Conservation (phyloP, 495 filamentous ascomycete genomes). For the Neurospora sp. region DNA sequence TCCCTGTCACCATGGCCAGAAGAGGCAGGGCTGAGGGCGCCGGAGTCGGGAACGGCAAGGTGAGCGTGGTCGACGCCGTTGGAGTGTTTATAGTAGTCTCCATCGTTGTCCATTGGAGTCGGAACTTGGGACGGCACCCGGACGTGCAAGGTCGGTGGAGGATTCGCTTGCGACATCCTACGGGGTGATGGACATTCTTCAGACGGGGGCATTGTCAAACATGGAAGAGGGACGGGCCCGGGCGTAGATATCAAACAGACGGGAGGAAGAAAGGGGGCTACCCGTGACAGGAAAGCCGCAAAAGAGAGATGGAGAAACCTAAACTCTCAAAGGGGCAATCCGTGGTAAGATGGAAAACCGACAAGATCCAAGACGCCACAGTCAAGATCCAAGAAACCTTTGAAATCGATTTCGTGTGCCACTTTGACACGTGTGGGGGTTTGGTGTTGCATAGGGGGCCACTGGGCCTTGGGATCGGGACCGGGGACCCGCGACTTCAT, state of each 20-base stretch:
- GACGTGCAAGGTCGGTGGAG: constrained; percentile 12
- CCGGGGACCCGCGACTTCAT: not conserved
- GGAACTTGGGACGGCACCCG: constrained; percentile 17
- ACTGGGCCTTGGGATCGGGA: not conserved
- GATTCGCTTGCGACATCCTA: not conserved
- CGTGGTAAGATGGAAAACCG: not conserved
- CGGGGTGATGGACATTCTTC: not conserved
- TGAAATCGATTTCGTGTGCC: not conserved
- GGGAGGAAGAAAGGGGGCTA: not conserved
- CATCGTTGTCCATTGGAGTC: constrained; percentile 9
- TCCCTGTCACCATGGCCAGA: constrained; percentile 32
- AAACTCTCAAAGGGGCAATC: not conserved
- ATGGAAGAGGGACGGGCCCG: not conserved
- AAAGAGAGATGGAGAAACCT: not conserved
- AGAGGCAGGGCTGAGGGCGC: constrained; percentile 7
- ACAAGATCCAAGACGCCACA: not conserved
- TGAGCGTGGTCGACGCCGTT: constrained; percentile 12
- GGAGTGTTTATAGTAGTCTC: constrained; percentile 11
- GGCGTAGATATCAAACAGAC: not conserved
- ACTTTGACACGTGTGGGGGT: not conserved
- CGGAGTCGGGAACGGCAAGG: constrained; percentile 10
- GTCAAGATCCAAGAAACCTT: not conserved
- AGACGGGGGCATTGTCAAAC: not conserved
- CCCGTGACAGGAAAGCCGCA: not conserved
- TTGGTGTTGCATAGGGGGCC: not conserved